Conservation (phyloP, 345 rosid genomes). For the Gossypium longicalyx region DNA sequence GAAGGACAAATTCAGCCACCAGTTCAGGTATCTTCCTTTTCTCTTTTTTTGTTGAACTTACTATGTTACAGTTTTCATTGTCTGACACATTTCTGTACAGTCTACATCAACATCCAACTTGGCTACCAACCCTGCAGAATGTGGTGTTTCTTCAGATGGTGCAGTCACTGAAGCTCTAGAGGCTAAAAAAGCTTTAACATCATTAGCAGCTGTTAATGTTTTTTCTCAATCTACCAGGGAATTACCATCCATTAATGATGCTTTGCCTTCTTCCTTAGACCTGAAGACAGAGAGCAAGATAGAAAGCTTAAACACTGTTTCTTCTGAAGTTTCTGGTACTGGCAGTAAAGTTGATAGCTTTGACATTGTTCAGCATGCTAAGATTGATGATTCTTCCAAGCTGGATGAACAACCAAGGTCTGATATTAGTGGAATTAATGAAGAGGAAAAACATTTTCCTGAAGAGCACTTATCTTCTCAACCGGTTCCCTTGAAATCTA, state of each 20-base stretch:
- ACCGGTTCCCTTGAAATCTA: constrained; percentile 19
- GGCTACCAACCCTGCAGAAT: constrained; percentile 26
- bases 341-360: not conserved
- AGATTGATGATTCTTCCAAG: constrained; percentile 21
- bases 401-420: constrained; percentile 22
- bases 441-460: constrained; percentile 1
- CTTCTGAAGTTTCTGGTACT: constrained; percentile 33
- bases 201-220: constrained; percentile 27
- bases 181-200: constrained; percentile 23
- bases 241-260: constrained; percentile 22
- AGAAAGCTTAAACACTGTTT: constrained; percentile 25
- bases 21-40: constrained; percentile 42
- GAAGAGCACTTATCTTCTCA: constrained; percentile 28
- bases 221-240: constrained; percentile 22
- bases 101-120: constrained; percentile 18
- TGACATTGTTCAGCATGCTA: constrained; percentile 4
- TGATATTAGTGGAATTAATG: constrained; percentile 21
- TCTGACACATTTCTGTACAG: constrained; percentile 37
- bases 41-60: not conserved
- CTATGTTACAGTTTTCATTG: not conserved
- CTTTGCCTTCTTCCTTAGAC: constrained; percentile 27
- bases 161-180: constrained; percentile 31
- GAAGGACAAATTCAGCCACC: constrained; percentile 35
- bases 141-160: constrained; percentile 24
- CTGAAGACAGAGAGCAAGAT: constrained; percentile 22